Conservation (phyloP, 768 basidiomycete species). For the Phylloporus sp. region DNA sequence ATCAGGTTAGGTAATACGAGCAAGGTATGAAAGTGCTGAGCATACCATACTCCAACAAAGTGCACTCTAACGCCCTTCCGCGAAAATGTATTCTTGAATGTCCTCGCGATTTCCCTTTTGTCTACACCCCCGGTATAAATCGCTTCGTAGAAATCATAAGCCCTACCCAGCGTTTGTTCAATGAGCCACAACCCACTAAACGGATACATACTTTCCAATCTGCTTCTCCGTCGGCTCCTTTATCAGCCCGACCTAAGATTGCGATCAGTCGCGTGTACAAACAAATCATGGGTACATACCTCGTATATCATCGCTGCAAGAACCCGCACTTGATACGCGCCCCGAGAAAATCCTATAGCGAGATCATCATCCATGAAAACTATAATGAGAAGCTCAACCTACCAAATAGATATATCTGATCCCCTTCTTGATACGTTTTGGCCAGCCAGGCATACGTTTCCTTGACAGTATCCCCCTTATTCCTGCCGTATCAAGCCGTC, state of each 20-base stretch:
- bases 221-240: constrained; percentile 30
- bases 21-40: neutral
- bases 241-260: constrained; percentile 32
- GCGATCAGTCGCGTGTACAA: neutral
- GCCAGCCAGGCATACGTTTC: constrained; percentile 34
- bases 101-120: constrained; percentile 13
- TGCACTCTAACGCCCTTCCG: constrained; percentile 40
- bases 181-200: neutral
- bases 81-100: constrained; percentile 47
- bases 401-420: constrained; percentile 36
- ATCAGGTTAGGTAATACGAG: neutral
- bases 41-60: constrained; percentile 52
- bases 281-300: no score
- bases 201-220: constrained; percentile 20
- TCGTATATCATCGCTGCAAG: constrained; percentile 38
- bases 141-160: constrained; percentile 14
- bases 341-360: constrained; percentile 38
- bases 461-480: constrained; percentile 32
- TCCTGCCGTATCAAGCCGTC: constrained; percentile 19
- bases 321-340: constrained; percentile 40
- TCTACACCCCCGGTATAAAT: constrained; percentile 15
- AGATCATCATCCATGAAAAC: neutral
- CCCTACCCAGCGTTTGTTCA: constrained; percentile 1
- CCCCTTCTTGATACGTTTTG: constrained; percentile 28
- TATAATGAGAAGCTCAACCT: neutral